Evolutionary conservation across 305 asterid species (phyloP).

Genomic region (Solanum chacoense): DNA sequence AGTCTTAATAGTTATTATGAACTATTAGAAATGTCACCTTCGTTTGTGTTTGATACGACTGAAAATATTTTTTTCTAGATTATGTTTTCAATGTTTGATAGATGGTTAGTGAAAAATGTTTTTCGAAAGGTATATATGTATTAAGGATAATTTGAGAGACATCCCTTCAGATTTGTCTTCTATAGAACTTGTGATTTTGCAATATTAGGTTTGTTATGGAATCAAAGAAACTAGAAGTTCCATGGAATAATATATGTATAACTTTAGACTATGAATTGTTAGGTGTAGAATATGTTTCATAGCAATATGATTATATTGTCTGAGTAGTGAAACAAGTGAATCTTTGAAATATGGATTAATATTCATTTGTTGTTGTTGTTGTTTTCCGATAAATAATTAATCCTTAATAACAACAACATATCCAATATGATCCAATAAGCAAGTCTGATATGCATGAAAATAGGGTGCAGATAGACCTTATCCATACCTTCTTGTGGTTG

Average conservation of each 20-base stretch:
- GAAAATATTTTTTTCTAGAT: neutral
- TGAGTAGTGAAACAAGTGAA: neutral
- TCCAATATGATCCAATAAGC: neutral
- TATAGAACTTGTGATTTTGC: neutral
- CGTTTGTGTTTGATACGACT: neutral
- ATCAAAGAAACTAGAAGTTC: neutral
- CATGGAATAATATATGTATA: neutral
- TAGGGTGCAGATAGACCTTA: too few species aligned
- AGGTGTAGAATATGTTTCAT: neutral
- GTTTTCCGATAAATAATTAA: neutral
- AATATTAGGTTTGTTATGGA: neutral
- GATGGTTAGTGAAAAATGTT: neutral
- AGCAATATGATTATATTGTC: neutral
- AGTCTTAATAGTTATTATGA: neutral
- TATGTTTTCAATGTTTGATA: neutral
- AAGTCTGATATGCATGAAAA: neutral
- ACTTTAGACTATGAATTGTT: neutral
- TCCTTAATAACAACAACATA: neutral
- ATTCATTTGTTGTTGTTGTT: too few species aligned
- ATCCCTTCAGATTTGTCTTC: neutral
- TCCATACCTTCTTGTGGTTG: too few species aligned
- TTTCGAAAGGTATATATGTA: neutral
- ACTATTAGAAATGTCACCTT: neutral
- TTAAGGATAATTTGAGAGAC: neutral
- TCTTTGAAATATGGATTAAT: neutral